Evolutionary conservation across 2,329 filamentous ascomycete genomes (phyloP).

Genomic region (Sarocladium strictum): DNA sequence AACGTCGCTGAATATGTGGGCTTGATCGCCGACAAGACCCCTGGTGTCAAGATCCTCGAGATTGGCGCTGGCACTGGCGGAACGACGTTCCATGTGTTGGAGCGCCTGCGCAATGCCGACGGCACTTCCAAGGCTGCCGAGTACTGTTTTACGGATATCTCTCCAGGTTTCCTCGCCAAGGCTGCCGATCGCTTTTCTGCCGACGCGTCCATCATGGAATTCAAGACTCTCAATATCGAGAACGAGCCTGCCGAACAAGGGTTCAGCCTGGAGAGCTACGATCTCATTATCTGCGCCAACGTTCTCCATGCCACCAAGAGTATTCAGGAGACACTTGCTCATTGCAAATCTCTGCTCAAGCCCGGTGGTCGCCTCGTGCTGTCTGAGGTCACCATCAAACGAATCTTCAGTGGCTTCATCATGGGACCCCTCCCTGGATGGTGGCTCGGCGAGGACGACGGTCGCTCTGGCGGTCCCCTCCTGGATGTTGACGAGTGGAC

Average conservation of each 20-base stretch:
- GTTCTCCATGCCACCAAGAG: slow-evolving; percentile 24
- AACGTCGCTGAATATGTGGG: slow-evolving; percentile 11
- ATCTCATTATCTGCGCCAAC: slow-evolving; percentile 24
- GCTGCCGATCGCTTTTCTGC: slow-evolving; percentile 17
- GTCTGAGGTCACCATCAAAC: slow-evolving; percentile 15
- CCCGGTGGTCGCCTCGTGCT: slow-evolving; percentile 24
- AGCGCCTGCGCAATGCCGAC: too few species aligned
- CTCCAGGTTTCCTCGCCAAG: slow-evolving; percentile 28
- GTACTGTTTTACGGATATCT: slow-evolving; percentile 37
- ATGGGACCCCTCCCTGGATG: slow-evolving; percentile 25
- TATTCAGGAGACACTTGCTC: slow-evolving; percentile 19
- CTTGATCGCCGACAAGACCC: slow-evolving; percentile 1
- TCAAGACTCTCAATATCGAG: slow-evolving; percentile 28
- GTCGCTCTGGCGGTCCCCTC: not conserved
- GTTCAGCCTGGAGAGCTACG: slow-evolving; percentile 20
- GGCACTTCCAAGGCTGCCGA: too few species aligned
- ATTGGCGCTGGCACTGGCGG: too few species aligned
- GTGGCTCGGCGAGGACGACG: slow-evolving; percentile 27
- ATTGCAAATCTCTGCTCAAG: slow-evolving; percentile 20
- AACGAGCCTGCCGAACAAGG: slow-evolving; percentile 21
- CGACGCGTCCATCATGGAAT: slow-evolving; percentile 20
- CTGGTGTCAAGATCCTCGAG: too few species aligned
- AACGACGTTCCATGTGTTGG: too few species aligned
- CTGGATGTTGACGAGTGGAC: not conserved
- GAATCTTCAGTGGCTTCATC: slow-evolving; percentile 11